Base-by-base conservation (phyloP, 2,329 filamentous ascomycete species). In the Clarireedia sp. region DNA sequence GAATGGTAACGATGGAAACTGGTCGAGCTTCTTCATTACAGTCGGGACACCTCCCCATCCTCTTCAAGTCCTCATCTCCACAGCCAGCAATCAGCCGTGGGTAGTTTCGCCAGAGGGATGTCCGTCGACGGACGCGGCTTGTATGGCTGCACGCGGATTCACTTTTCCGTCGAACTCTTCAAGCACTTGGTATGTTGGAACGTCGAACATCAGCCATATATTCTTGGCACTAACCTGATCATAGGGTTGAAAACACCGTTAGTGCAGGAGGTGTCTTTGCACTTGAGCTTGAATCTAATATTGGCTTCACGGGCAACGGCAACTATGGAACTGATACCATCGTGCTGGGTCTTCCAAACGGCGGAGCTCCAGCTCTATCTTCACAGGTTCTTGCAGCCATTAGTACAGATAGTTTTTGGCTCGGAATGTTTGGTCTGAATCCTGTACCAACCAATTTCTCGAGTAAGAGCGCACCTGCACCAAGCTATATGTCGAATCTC, bases 1-100 rank as follows among this genome's bases (percentile, higher is more conserved):
- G 54, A 48, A 53, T 48, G 54, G 54, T 24, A 53, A 53, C 37
- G 85, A 88, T 66, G 85, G 85, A 5, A 78, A 77, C 57, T 90
- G 87, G 87, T 88, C 84, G 14, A 80, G 83, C 8, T 82, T 88
- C 61, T 74, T 72, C 16, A 73, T 90, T 56, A 78, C 71, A 63
- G 75, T 53, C 23, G 54, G 54, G 33, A 53, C 49, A 48, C 54
- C 49, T 52, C 7, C 16, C 47, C 36, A 37, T 14, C 21, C 12
- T 12, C 21, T 53, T 12, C 12, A 48, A 23, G 70, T 73, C 3
- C 64, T 72, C 12, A 64, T 73, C 9, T 73, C 72, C 26, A 74
- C 72, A 17, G 68, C 72, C 1, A 61, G 56, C 40, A 63, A 63
- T 43, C 62, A 65, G 40, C 62, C 63, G 10, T 60, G 60, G 55